Evolutionary conservation across 306 rosid species (phyloP).

Genomic region (Quercus cerris): DNA sequence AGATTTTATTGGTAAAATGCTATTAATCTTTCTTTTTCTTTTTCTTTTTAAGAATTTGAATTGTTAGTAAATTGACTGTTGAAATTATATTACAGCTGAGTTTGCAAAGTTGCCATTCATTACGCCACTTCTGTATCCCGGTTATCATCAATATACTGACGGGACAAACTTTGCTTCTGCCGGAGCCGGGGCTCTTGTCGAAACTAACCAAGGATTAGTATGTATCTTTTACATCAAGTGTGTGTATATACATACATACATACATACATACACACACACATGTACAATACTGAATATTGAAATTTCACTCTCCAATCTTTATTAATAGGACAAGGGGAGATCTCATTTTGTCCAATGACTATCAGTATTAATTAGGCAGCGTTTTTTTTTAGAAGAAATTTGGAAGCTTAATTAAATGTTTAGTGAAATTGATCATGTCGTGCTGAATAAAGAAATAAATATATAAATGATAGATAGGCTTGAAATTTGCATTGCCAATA

Average conservation of each 20-base stretch:
- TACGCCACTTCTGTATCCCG: constrained; percentile 26
- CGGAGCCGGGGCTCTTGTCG: constrained; percentile 16
- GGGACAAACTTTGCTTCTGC: constrained; percentile 40
- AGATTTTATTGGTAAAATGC: constrained; percentile 42
- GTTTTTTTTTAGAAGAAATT: no score
- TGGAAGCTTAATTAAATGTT: no score
- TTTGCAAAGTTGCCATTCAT: constrained; percentile 21
- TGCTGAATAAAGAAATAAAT: no score
- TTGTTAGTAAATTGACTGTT: background rate
- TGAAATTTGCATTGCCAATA: no score
- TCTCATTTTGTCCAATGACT: no score
- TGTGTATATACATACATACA: background rate
- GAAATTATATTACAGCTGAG: constrained; percentile 14
- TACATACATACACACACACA: no score
- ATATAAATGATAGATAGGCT: no score
- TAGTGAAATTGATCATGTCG: no score
- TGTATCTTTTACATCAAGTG: background rate
- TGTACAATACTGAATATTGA: no score
- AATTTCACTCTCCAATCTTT: no score
- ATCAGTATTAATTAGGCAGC: no score
- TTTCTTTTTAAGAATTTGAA: background rate
- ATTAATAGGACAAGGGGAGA: no score
- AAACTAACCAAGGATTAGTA: background rate
- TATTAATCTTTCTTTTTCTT: background rate
- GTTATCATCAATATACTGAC: background rate